phyloP scores from a whole-genome alignment of 176 grass and related monocot genomes.

The Lolium rigidum region DNA sequence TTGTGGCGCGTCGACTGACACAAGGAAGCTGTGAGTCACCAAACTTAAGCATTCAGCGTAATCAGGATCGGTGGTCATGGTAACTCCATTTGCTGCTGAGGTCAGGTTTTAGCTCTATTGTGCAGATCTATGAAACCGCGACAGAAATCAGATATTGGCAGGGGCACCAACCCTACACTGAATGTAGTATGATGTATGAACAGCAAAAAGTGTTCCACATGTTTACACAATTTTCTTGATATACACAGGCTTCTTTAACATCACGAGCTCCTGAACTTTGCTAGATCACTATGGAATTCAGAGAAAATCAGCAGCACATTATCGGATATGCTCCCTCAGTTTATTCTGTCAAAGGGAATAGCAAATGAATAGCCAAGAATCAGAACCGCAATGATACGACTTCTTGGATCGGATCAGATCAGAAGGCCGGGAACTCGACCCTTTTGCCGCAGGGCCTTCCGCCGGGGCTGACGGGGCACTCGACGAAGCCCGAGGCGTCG shows the following conservation, averaged over 20 bases:
- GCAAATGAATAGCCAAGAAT: not conserved
- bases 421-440: conserved; percentile 82
- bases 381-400: not conserved
- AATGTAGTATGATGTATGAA: not conserved
- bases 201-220: not conserved
- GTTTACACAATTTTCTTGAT: not conserved
- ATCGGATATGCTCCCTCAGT: not conserved
- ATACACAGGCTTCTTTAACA: not conserved
- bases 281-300: not conserved
- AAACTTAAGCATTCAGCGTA: too few relatives aligned
- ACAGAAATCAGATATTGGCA: not conserved
- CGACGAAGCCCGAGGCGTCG: conserved; percentile 49
- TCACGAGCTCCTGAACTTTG: not conserved
- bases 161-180: not conserved
- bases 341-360: conserved; percentile 5
- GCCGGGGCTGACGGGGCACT: conserved; percentile 67
- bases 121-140: not conserved
- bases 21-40: not conserved
- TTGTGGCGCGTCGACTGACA: not conserved
- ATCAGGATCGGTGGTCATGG: too few relatives aligned
- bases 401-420: not conserved
- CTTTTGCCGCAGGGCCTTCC: conserved; percentile 48
- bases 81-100: not conserved
- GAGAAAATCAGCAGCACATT: not conserved
- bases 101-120: not conserved